Evolutionary conservation across 140 eudicot species (phyloP), one percentile per base, ranked within the genome.

Genomic region (Ambrosia hybrid): DNA sequence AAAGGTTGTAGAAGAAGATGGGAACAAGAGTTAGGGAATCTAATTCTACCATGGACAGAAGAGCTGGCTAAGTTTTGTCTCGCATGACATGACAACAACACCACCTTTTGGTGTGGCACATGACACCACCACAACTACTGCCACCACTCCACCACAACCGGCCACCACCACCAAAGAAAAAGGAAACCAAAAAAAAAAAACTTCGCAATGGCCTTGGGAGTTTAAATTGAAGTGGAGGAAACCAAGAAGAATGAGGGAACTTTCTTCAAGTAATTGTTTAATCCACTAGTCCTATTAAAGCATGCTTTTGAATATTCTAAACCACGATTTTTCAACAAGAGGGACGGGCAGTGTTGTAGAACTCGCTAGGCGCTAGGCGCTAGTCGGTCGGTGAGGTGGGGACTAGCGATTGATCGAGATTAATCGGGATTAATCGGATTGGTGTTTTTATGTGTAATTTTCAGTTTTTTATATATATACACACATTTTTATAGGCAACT

Each of bases 41-140:
- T 78, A 76, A 76, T 76, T 68, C 69, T 49, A 76, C 55, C 74
- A 76, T 76, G 74, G 78, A 65, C 82, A 78, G 73, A 71, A 65
- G 70, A 71, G 82, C 82, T 72, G 82, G 74, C 78, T 65, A 72
- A 65, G 78, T 78, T 78, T 78, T n/a, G 82, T 78, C 82, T 48
- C 73, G 73, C 74, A 65, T 78, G 82, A 78, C 73, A 72, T 78
- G 82, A 78, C 82, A 72, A 65, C 51, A 77, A 77, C 78, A 78
- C 60, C 67, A 71, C 78, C 82, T 71, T 64, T 76, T 68, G 75
- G 26, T 65, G 57, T 37, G 74, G 62, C 74, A 76, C 62, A 57
- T 76, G 67, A 67, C 74, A 36, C 49, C 41, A 4, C 67, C 26
- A 61, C 45, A 34, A 26, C 37, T 36, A 21, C 30, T 21, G 9